phyloP scores from a whole-genome alignment of 2,329 filamentous ascomycete genomes.

The Pochonia chlamydosporia region DNA sequence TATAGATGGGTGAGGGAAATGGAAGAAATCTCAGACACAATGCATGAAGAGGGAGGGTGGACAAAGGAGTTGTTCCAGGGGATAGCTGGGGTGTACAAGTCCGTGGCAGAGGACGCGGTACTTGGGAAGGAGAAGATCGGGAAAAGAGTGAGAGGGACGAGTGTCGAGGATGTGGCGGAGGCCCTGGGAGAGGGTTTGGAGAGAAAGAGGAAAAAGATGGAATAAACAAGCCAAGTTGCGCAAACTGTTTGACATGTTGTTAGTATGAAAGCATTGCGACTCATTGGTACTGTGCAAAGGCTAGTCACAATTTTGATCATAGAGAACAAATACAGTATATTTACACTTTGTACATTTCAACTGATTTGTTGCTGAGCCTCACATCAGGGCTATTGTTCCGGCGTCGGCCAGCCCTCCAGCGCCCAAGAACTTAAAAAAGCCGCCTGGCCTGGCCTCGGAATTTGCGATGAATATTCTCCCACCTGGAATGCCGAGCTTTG shows the following conservation, averaged over 20 bases:
- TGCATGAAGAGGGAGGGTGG: constrained; percentile 60
- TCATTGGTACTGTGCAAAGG: background rate
- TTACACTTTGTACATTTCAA: background rate
- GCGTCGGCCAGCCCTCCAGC: constrained; percentile 9
- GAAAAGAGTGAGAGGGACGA: constrained; percentile 48
- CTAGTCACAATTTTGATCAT: background rate
- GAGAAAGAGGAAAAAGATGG: constrained; percentile 34
- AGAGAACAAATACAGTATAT: background rate
- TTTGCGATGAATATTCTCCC: constrained; percentile 22
- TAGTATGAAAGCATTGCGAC: background rate
- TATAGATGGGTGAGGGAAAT: constrained; percentile 76
- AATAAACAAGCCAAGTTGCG: background rate
- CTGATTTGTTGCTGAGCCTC: background rate
- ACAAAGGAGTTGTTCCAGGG: constrained; percentile 47
- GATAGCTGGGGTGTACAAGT: constrained; percentile 55
- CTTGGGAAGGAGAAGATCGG: constrained; percentile 54
- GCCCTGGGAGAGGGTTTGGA: constrained; percentile 41
- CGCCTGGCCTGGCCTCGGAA: background rate
- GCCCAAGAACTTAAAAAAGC: constrained; percentile 4
- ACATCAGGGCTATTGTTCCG: constrained; percentile 9
- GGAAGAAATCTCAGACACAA: constrained; percentile 66
- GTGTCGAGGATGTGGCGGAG: constrained; percentile 50
- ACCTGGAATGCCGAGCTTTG: constrained; percentile 29
- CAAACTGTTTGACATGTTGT: background rate
- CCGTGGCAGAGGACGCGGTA: constrained; percentile 55